These are phyloP conservation scores for Tolypocladium sp. DNA, from an alignment of 2,329 filamentous ascomycete species.

Conservation along the genomic window DNA sequence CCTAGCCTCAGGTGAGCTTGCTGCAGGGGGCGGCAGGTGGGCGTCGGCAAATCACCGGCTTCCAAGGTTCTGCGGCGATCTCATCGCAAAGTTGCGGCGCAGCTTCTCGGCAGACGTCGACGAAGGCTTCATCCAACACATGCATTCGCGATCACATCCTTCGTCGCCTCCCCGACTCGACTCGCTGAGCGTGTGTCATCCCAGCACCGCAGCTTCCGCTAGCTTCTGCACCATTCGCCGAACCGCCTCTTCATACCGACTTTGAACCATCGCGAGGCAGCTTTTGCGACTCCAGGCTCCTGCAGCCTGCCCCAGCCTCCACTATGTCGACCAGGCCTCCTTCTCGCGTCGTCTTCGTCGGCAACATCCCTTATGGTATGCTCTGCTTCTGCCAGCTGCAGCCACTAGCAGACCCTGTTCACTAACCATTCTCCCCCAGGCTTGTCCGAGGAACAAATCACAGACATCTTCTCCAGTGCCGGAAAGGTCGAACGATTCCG, in stretches of 20 bases:
- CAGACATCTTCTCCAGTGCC: constrained; percentile 82
- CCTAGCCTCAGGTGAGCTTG: not conserved
- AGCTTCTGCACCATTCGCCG: not conserved
- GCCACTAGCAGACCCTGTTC: not conserved
- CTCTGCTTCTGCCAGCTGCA: not conserved
- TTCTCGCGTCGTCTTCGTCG: constrained; percentile 74
- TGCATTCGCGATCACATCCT: not conserved
- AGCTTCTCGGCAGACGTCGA: not conserved
- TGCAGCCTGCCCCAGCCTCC: not conserved
- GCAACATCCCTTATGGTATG: constrained; percentile 75
- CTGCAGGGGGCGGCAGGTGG: not conserved
- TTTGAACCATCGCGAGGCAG: not conserved
- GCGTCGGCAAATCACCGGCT: not conserved
- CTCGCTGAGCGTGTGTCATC: not conserved
- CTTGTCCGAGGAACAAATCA: constrained; percentile 91
- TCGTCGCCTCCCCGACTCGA: not conserved
- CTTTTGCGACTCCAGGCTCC: not conserved
- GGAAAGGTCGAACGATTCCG: constrained; percentile 89
- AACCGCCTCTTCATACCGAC: not conserved
- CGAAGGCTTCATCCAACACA: not conserved
- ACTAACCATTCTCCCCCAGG: constrained; percentile 42
- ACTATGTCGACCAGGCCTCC: constrained; percentile 64
- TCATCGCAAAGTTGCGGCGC: not conserved
- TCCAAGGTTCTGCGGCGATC: not conserved
- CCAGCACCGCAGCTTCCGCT: not conserved